These are phyloP conservation scores for Rosa hybrid DNA, from an alignment of 331 rosid genomes.

Conservation along the genomic window DNA sequence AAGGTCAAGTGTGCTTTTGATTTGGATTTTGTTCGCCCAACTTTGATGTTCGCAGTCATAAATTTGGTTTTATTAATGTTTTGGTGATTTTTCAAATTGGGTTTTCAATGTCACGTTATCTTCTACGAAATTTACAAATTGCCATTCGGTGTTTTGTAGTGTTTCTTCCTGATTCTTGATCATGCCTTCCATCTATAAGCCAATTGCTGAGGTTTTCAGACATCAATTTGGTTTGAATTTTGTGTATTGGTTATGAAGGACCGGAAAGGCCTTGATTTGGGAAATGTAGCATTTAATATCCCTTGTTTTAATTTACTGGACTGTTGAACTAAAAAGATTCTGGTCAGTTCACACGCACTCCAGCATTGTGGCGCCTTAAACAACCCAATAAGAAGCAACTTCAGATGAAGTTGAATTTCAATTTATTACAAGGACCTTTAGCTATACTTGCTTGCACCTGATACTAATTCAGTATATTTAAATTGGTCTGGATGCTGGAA, in stretches of 20 bases:
- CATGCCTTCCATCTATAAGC: neutral
- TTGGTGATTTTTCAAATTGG: neutral
- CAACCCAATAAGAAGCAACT: neutral
- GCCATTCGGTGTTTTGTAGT: neutral
- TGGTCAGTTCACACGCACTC: neutral
- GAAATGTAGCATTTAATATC: neutral
- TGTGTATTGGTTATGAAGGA: neutral
- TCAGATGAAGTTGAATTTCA: neutral
- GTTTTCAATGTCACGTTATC: neutral
- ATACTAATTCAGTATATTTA: neutral
- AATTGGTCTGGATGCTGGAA: neutral
- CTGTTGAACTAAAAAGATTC: neutral
- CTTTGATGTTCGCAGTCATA: neutral
- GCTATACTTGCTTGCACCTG: neutral
- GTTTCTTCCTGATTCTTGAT: conserved; percentile 2
- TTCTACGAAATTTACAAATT: neutral
- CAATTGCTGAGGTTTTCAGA: neutral
- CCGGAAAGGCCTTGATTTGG: neutral
- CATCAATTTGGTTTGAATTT: neutral
- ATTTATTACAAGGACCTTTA: neutral
- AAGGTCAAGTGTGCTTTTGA: neutral
- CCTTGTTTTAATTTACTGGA: neutral
- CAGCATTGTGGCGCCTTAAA: neutral
- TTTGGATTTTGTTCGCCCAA: neutral
- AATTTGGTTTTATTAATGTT: neutral